Evolutionary conservation across 2,329 filamentous ascomycete species (phyloP).

Genomic region (Phialophora macrospora): DNA sequence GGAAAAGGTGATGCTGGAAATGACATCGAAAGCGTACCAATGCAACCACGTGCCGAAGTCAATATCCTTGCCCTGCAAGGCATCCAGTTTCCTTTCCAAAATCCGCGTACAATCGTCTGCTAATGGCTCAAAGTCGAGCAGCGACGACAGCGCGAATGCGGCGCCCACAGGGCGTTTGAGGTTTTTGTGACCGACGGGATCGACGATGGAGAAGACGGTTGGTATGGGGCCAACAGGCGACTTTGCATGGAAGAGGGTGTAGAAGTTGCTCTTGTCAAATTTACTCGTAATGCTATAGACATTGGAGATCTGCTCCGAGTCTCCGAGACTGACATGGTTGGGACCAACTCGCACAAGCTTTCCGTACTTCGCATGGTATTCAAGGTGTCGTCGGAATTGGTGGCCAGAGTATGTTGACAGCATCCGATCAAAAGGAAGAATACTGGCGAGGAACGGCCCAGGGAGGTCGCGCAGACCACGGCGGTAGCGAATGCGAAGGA

Average conservation of each 20-base stretch:
- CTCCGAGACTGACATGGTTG: constrained; percentile 41
- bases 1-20: constrained; percentile 46
- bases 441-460: constrained; percentile 40
- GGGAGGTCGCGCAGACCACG: constrained; percentile 36
- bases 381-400: constrained; percentile 38
- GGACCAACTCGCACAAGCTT: constrained; percentile 42
- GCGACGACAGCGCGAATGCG: constrained; percentile 49
- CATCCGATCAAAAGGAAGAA: constrained; percentile 41
- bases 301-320: constrained; percentile 31
- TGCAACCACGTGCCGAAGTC: constrained; percentile 45
- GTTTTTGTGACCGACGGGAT: constrained; percentile 49
- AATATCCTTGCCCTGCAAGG: constrained; percentile 29
- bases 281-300: constrained; percentile 36
- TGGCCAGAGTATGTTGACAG: constrained; percentile 37
- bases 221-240: constrained; percentile 38
- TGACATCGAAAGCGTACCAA: constrained; percentile 47
- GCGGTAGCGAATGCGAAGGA: constrained; percentile 21
- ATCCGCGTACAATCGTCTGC: constrained; percentile 41
- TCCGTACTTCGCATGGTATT: constrained; percentile 41
- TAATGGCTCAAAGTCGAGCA: constrained; percentile 48
- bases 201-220: constrained; percentile 48
- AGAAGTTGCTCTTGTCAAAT: constrained; percentile 36
- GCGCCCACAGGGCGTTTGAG: constrained; percentile 48
- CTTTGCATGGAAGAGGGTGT: constrained; percentile 31
- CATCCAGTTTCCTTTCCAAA: constrained; percentile 29